These are phyloP conservation scores for Dimocarpus longan DNA, from an alignment of 345 rosid species.

Conservation along the genomic window DNA sequence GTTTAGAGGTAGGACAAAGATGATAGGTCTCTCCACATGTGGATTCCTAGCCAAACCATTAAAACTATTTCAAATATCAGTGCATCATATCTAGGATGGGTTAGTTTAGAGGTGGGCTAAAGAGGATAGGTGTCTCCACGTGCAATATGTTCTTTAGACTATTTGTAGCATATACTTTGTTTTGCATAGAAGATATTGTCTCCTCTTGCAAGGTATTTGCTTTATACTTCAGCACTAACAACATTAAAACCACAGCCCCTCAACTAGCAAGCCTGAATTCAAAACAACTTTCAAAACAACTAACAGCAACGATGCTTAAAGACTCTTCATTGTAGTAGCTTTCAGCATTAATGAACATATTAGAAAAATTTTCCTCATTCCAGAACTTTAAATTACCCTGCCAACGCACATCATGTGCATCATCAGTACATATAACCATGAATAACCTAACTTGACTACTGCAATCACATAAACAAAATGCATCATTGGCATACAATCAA, in stretches of 20 bases:
- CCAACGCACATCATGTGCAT: not conserved
- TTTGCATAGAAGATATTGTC: not conserved
- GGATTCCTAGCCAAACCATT: not conserved
- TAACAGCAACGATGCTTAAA: not conserved
- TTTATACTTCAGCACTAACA: not conserved
- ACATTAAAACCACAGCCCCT: not conserved
- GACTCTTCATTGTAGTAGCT: no score
- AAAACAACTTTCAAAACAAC: not conserved
- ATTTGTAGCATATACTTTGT: not conserved
- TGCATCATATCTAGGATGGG: not conserved
- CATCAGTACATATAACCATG: not conserved
- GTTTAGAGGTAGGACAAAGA: not conserved
- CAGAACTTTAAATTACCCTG: not conserved
- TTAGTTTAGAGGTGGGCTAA: no score
- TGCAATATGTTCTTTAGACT: no score
- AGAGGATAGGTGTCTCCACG: no score
- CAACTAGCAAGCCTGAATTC: not conserved
- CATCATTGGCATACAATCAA: not conserved
- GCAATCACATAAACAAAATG: not conserved
- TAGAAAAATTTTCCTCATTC: not conserved
- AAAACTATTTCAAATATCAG: not conserved
- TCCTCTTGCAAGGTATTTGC: not conserved
- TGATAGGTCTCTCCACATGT: not conserved
- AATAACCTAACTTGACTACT: not conserved
- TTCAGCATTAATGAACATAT: not conserved